phyloP scores from a whole-genome alignment of 495 filamentous ascomycete genomes.

The Podospora pseudocomata region DNA sequence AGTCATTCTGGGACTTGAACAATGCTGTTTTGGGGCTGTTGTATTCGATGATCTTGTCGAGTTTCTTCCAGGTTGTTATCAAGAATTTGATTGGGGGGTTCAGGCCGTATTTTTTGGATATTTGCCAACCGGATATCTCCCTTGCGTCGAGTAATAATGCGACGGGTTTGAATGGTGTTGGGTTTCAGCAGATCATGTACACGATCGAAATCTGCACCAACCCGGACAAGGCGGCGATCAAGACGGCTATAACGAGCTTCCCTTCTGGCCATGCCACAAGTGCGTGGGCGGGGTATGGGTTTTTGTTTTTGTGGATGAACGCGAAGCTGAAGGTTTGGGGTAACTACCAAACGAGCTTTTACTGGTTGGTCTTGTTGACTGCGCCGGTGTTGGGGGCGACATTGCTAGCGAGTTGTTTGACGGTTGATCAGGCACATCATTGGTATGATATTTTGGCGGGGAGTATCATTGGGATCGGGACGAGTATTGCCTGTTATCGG shows the following conservation, averaged over 20 bases:
- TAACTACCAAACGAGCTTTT: conserved; percentile 55
- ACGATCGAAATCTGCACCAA: conserved; percentile 48
- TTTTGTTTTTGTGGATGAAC: conserved; percentile 60
- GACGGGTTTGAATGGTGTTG: conserved; percentile 37
- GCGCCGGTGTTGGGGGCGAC: conserved; percentile 56
- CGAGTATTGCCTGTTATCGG: conserved; percentile 55
- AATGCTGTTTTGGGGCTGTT: conserved; percentile 59
- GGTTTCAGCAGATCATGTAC: conserved; percentile 47
- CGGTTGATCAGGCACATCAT: conserved; percentile 60
- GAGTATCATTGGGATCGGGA: conserved; percentile 52
- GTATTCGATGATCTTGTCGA: conserved; percentile 56
- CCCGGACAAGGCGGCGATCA: conserved; percentile 49
- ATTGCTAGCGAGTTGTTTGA: conserved; percentile 56
- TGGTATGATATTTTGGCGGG: conserved; percentile 60
- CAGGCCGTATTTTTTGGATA: conserved; percentile 55
- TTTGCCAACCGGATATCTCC: conserved; percentile 52
- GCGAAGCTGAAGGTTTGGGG: conserved; percentile 61
- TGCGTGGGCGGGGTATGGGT: conserved; percentile 57
- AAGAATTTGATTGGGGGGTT: conserved; percentile 19
- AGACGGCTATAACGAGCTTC: conserved; percentile 52
- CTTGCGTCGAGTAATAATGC: conserved; percentile 31
- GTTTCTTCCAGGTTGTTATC: conserved; percentile 52
- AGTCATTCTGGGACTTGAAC: conserved; percentile 65
- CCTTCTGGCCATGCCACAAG: conserved; percentile 52
- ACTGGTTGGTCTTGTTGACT: conserved; percentile 25